A percentile compares a stretch with the other conserved stretches of the same genome.
These are phyloP conservation scores for Trichocomaceae sp. DNA, from an alignment of 2,329 filamentous ascomycete species.

Conservation along the genomic window DNA sequence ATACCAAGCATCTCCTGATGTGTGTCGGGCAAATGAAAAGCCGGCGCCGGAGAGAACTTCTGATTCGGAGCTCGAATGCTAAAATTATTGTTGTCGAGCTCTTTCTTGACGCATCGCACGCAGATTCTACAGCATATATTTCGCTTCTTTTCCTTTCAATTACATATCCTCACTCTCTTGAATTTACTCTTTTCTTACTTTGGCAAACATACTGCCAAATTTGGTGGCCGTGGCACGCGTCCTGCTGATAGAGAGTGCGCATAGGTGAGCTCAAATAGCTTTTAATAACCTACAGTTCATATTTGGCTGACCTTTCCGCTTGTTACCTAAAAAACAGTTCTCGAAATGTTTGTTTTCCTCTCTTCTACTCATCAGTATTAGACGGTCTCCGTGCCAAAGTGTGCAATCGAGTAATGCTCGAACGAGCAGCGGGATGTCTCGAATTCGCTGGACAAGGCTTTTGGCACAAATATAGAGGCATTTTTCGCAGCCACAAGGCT, in stretches of 20 bases:
- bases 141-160: background rate
- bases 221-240: background rate
- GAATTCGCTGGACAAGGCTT: conserved; percentile 45
- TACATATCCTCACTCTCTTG: background rate
- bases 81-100: conserved; percentile 3
- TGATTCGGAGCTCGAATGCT: conserved; percentile 2
- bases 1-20: conserved; percentile 5
- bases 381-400: background rate
- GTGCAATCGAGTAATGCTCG: conserved; percentile 40
- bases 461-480: conserved; percentile 34
- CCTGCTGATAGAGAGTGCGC: background rate
- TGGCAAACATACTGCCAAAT: background rate
- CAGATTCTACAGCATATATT: background rate
- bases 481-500: conserved; percentile 31
- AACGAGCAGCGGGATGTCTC: conserved; percentile 45
- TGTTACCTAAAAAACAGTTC: background rate
- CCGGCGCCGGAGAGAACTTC: conserved; percentile 14
- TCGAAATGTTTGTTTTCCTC: background rate
- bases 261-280: background rate
- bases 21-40: conserved; percentile 15
- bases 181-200: background rate
- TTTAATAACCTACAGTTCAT: background rate
- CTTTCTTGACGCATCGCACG: background rate
- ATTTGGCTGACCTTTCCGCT: background rate
- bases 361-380: background rate